Evolutionary conservation across 306 rosid species (phyloP).

Genomic region (Citrullus mucosospermus): DNA sequence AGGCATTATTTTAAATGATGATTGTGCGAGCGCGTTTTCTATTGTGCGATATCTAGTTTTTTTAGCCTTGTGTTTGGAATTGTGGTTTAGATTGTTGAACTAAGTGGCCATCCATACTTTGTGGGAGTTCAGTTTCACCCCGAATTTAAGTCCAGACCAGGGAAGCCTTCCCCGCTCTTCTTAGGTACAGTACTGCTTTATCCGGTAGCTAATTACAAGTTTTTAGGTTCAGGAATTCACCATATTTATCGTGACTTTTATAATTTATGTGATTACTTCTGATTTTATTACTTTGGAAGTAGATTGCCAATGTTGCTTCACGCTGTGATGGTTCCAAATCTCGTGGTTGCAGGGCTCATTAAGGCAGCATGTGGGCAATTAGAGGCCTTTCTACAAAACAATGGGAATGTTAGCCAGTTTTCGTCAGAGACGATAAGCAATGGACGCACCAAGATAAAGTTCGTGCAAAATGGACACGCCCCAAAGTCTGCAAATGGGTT

Average conservation of each 20-base stretch:
- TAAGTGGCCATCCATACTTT: conserved; percentile 73
- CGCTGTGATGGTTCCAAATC: background rate
- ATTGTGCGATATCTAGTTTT: background rate
- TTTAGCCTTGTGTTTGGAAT: background rate
- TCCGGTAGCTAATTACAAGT: background rate
- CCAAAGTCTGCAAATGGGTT: background rate
- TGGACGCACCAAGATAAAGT: conserved; percentile 1
- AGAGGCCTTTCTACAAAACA: background rate
- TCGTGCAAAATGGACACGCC: background rate
- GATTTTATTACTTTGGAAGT: background rate
- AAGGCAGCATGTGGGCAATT: conserved; percentile 2
- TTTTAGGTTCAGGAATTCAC: background rate
- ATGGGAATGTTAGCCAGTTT: background rate
- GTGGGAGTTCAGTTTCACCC: conserved; percentile 94
- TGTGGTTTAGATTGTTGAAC: conserved; percentile 58
- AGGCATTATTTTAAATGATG: background rate
- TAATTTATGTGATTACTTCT: background rate
- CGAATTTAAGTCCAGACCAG: conserved; percentile 88
- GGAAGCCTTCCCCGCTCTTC: conserved; percentile 70
- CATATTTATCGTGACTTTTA: background rate
- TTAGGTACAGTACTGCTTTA: conserved; percentile 29
- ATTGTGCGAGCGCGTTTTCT: background rate
- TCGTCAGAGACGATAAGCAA: background rate
- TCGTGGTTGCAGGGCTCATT: conserved; percentile 4
- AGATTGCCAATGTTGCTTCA: background rate